phyloP scores from a whole-genome alignment of 495 filamentous ascomycete species.

The Schizothecium vesticola region DNA sequence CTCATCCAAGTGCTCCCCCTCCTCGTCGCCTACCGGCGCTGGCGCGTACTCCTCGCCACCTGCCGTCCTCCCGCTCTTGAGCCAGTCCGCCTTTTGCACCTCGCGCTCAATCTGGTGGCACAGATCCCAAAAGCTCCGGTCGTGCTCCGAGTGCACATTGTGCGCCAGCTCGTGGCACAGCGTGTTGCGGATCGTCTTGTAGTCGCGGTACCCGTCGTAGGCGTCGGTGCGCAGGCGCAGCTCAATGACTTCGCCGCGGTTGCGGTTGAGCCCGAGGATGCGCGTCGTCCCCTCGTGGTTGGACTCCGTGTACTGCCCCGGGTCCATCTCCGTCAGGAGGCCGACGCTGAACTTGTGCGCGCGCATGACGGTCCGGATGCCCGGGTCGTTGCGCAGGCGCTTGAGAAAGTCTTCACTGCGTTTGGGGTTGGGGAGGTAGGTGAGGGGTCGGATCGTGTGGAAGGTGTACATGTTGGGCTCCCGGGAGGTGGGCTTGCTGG shows the following conservation, averaged over 20 bases:
- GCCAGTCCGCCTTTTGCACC: slow-evolving; percentile 76
- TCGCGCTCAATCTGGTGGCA: slow-evolving; percentile 80
- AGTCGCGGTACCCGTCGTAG: slow-evolving; percentile 90
- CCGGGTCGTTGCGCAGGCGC: slow-evolving; percentile 73
- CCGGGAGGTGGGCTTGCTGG: slow-evolving; percentile 19
- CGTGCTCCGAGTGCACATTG: slow-evolving; percentile 79
- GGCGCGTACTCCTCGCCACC: slow-evolving; percentile 63
- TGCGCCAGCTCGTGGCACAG: slow-evolving; percentile 94
- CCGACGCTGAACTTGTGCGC: slow-evolving; percentile 82
- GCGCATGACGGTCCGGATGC: slow-evolving; percentile 76
- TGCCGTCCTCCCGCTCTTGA: slow-evolving; percentile 56
- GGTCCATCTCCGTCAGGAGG: slow-evolving; percentile 92
- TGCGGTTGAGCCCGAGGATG: slow-evolving; percentile 83
- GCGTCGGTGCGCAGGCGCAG: slow-evolving; percentile 84
- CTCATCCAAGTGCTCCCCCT: slow-evolving; percentile 64
- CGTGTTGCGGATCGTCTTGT: slow-evolving; percentile 82
- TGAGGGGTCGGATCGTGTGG: slow-evolving; percentile 65
- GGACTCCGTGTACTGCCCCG: slow-evolving; percentile 63
- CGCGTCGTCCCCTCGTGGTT: slow-evolving; percentile 63
- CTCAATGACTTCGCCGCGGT: slow-evolving; percentile 87
- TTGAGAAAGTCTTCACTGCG: slow-evolving; percentile 67
- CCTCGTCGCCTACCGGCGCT: slow-evolving; percentile 23
- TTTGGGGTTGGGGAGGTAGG: slow-evolving; percentile 69
- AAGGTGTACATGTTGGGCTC: slow-evolving; percentile 72
- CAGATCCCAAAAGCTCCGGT: slow-evolving; percentile 82